A percentile compares a stretch with the other conserved stretches of the same genome.
phyloP scores from a whole-genome alignment of 805 yeast genomes.

The Candida verbasci region DNA sequence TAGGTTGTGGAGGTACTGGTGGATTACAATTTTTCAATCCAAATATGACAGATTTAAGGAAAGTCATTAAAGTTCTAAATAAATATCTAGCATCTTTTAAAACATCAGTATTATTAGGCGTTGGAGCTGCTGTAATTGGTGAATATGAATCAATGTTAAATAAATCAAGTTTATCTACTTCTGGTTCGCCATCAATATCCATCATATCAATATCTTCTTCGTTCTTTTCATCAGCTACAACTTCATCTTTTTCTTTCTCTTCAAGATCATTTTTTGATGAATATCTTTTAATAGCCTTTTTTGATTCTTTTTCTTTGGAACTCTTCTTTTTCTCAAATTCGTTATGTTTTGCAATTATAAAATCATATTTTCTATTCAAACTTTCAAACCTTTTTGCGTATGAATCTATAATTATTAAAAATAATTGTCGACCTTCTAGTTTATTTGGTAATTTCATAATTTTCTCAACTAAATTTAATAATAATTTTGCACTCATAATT shows the following conservation, averaged over 20 bases:
- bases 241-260: background rate
- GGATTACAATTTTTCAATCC: slow-evolving; percentile 90
- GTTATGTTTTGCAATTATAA: slow-evolving; percentile 59
- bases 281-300: slow-evolving; percentile 37
- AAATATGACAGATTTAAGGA: slow-evolving; percentile 82
- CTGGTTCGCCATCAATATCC: slow-evolving; percentile 1
- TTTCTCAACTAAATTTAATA: slow-evolving; percentile 83
- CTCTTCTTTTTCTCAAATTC: slow-evolving; percentile 43
- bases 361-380: slow-evolving; percentile 66
- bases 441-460: slow-evolving; percentile 78
- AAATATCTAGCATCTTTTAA: slow-evolving; percentile 84
- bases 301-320: slow-evolving; percentile 38
- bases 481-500: slow-evolving; percentile 90
- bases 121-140: slow-evolving; percentile 60
- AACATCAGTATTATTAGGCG: slow-evolving; percentile 53
- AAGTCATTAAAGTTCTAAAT: slow-evolving; percentile 84
- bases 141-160: slow-evolving; percentile 35
- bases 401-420: slow-evolving; percentile 82
- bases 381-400: slow-evolving; percentile 78
- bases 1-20: slow-evolving; percentile 48
- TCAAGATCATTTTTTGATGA: slow-evolving; percentile 19
- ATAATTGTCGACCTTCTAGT: slow-evolving; percentile 75
- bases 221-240: background rate
- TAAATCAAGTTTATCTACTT: slow-evolving; percentile 16
- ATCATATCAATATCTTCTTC: slow-evolving; percentile 1